Base-by-base conservation (phyloP, 306 rosid genomes). In the Lagenaria siceraria region DNA sequence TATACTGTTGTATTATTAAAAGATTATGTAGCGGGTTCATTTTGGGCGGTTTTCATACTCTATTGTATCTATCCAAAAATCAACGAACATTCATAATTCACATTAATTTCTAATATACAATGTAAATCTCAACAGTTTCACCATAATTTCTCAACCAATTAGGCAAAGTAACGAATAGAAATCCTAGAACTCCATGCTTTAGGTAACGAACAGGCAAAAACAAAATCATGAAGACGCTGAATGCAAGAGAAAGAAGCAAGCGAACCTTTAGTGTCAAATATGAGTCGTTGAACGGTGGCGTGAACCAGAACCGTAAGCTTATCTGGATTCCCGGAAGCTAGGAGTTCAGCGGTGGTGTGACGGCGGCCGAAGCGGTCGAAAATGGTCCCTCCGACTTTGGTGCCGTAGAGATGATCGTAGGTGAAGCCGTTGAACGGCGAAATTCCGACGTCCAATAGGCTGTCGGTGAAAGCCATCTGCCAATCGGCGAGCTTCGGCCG, bases 361-460 rank as follows among this genome's bases (percentile, higher is more conserved):
- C 97, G 96, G 48, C 91, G 92, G 64, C 97, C 96, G 5, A 82
- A 92, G 18, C 87, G 77, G 55, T 95, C 99, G 5, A 84, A 95
- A 71, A 90, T 95, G 82, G 99, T 95, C 35, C 99, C 99, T 17
- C 99, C 97, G 65, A 95, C 84, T 69, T 95, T 95, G 76, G 99
- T 95, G 69, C 99, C 99, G 64, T 87, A 89, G 31, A 92, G 14
- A 76, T 95, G 99, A 78, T 95, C 99, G 77, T 89, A 95, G 51
- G 99, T 95, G 87, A 92, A 95, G 0, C 99, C 99, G 78, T 95
- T 95, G 70, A 85, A 95, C 33, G 99, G 99, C 22, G 97, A 88
- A 18, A 95, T 79, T 6, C 99, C 99, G 25, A 80, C 82, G 52
- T 85, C 93, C 59, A 95, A 54, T 56, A 95, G 97, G 68, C 97